Evolutionary conservation across 169 alveolate species (phyloP), one percentile per base, ranked within the genome.

Genomic region (Amoebophrya sp.): DNA sequence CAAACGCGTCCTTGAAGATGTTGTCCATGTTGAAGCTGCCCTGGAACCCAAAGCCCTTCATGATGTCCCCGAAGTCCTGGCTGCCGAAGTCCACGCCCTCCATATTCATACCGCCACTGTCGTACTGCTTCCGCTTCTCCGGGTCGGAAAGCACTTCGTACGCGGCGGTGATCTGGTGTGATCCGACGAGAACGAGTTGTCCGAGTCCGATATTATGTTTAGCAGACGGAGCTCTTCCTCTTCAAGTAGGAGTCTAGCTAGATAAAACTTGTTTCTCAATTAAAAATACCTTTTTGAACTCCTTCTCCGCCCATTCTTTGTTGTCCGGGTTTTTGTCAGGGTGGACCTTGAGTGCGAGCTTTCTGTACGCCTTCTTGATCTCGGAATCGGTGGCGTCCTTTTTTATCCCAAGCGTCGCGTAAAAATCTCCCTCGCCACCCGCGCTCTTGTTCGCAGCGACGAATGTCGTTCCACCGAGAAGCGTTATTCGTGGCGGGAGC

Each of bases 371-470:
- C 92, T 92, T 92, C 89, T 95, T 93, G 13, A 97, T 96, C 45
- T 96, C 98, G 40, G 94, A 92, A 34, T 90, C 94, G 15, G 95
- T 88, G 41, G 97, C 97, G 93, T 94, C 94, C 69, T 92, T 91
- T 34, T 93, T 93, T 38, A 97, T 91, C 50, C 97, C 99, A 40
- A 97, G 94, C 88, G 95, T 91, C 78, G 95, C 94, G 90, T 96
- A 96, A 31, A 88, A 34, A 7, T 40, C 70, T 39, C 88, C 40
- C n/a, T n/a, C n/a, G n/a, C n/a, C n/a, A n/a, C n/a, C n/a, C n/a
- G n/a, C n/a, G n/a, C n/a, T n/a, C n/a, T n/a, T n/a, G n/a, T n/a
- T n/a, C n/a, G n/a, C n/a, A n/a, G n/a, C n/a, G n/a, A n/a, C n/a
- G n/a, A n/a, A n/a, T n/a, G n/a, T n/a, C n/a, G n/a, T n/a, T n/a